Percentiles rank a stretch among this genome's conserved stretches.
phyloP scores from a whole-genome alignment of 2,329 filamentous ascomycete species.

The Lachnum nothofagi region DNA sequence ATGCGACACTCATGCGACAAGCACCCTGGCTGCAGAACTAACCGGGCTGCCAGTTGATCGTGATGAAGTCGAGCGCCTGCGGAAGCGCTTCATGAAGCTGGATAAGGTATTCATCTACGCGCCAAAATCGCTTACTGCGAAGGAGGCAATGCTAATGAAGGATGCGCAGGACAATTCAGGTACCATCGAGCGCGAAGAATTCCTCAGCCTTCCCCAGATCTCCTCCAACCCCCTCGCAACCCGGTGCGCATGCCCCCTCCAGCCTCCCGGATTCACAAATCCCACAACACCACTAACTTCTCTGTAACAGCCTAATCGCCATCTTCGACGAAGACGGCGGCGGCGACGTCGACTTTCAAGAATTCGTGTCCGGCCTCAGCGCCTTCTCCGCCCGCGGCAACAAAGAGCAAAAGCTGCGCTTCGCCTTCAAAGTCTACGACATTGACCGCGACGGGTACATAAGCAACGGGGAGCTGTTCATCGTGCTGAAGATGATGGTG shows the following conservation, averaged over 20 bases:
- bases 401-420: conserved; percentile 96
- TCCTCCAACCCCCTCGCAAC: conserved; percentile 96
- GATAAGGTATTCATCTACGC: conserved; percentile 66
- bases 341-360: conserved; percentile 96
- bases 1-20: conserved; percentile 30
- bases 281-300: too few relatives aligned
- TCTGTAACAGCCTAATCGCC: conserved; percentile 77
- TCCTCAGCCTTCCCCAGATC: conserved; percentile 93
- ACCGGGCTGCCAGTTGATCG: conserved; percentile 66
- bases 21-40: conserved; percentile 5
- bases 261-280: background rate
- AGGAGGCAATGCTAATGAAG: conserved; percentile 3
- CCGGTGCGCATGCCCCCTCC: conserved; percentile 47
- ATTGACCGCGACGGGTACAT: conserved; percentile 98
- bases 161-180: conserved; percentile 80
- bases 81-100: conserved; percentile 98
- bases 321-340: conserved; percentile 99
- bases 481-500: conserved; percentile 99
- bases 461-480: conserved; percentile 97
- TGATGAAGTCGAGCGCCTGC: conserved; percentile 90
- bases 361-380: conserved; percentile 91
- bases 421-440: conserved; percentile 99
- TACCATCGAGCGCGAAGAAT: conserved; percentile 97
- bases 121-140: background rate
- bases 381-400: conserved; percentile 98